Conservation (phyloP, 192 early-diverging fungal species). For the Coemansia sp. region DNA sequence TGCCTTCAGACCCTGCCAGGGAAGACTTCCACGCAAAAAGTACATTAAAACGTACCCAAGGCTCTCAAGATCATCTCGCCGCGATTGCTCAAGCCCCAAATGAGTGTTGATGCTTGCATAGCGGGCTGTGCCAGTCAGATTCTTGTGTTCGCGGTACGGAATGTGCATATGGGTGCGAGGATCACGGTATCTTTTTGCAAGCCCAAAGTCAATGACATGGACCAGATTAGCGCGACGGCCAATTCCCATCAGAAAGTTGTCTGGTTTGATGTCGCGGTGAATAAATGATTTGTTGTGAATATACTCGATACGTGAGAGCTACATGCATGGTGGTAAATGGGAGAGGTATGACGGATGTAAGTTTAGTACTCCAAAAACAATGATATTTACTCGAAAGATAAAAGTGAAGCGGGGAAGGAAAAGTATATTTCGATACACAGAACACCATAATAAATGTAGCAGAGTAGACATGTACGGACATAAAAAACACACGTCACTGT, state of each 20-base stretch:
- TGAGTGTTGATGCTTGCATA: conserved; percentile 93
- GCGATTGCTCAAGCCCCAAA: conserved; percentile 81
- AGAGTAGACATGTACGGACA: not conserved
- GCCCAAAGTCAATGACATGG: conserved; percentile 88
- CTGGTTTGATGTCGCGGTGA: conserved; percentile 89
- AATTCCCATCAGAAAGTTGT: conserved; percentile 91
- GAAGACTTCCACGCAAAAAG: conserved; percentile 84
- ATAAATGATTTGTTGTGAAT: conserved; percentile 88
- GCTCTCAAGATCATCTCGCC: conserved; percentile 89
- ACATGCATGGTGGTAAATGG: conserved; percentile 9
- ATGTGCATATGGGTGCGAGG: conserved; percentile 84
- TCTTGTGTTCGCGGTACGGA: conserved; percentile 90
- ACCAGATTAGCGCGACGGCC: conserved; percentile 81
- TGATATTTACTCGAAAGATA: not conserved
- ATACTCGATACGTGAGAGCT: conserved; percentile 73
- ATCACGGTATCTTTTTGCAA: conserved; percentile 87
- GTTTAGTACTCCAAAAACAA: not conserved
- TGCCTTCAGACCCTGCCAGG: conserved; percentile 92
- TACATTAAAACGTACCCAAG: conserved; percentile 90
- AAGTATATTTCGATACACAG: not conserved
- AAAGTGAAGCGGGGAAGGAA: not conserved
- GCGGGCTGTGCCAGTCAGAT: conserved; percentile 87
- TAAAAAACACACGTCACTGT: not conserved
- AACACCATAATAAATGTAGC: not conserved
- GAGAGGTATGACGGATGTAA: not conserved